Conservation (phyloP, 2,329 filamentous ascomycete genomes). For the Dothistroma septosporum region DNA sequence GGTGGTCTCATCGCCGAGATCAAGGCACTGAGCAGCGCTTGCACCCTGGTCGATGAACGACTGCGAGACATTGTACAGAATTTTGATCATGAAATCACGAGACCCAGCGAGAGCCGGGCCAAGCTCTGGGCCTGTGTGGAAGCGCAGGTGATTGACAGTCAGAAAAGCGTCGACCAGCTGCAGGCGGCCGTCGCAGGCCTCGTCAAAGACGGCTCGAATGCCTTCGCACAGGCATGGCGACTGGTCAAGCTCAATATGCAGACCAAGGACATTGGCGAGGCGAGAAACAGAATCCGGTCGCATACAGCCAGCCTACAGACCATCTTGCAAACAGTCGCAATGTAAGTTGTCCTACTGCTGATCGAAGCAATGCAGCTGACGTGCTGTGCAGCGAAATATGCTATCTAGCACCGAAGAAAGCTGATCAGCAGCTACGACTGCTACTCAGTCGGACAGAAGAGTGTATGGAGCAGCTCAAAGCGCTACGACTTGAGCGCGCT, state of each 20-base stretch:
- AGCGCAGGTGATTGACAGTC: conserved; percentile 9
- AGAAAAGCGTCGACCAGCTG: conserved; percentile 10
- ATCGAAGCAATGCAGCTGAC: neutral
- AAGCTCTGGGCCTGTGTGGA: conserved; percentile 13
- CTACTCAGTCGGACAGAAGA: conserved; percentile 4
- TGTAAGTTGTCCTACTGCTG: neutral
- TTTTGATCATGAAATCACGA: neutral
- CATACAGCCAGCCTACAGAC: conserved; percentile 16
- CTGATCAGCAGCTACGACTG: conserved; percentile 13
- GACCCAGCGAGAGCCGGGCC: neutral
- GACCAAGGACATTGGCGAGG: conserved; percentile 14
- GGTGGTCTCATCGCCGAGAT: conserved; percentile 5
- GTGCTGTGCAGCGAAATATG: conserved; percentile 5
- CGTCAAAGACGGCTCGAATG: conserved; percentile 6
- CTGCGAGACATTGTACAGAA: conserved; percentile 9
- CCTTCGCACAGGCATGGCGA: conserved; percentile 8
- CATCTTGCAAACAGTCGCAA: conserved; percentile 11
- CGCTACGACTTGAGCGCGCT: neutral
- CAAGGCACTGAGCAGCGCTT: conserved; percentile 10
- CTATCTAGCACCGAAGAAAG: conserved; percentile 12
- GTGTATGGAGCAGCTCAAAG: conserved; percentile 10
- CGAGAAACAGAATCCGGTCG: conserved; percentile 13
- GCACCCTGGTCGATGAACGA: conserved; percentile 11
- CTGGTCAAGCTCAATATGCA: conserved; percentile 17
- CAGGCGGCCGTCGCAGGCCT: conserved; percentile 7